Conservation (phyloP, 768 basidiomycete genomes). For the Suillus occidentalis region DNA sequence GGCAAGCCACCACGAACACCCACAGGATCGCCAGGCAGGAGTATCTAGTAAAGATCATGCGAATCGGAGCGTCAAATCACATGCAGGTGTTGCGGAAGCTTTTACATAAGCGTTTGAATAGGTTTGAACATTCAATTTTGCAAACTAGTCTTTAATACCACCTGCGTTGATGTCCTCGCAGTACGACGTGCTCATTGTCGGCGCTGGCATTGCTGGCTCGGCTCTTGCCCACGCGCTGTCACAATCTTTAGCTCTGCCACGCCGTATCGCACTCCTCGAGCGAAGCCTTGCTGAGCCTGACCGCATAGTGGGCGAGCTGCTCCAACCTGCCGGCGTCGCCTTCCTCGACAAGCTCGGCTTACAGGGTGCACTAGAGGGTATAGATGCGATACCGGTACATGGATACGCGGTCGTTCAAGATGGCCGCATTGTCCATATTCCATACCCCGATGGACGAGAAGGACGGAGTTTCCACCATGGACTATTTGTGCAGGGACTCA, state of each 20-base stretch:
- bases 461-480: constrained; percentile 96
- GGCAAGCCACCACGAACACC: not conserved
- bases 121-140: not conserved
- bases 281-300: constrained; percentile 91
- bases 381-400: constrained; percentile 78
- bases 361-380: constrained; percentile 73
- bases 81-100: not conserved
- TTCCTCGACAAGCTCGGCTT: constrained; percentile 80
- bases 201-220: constrained; percentile 88
- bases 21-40: not conserved
- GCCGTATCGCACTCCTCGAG: constrained; percentile 82
- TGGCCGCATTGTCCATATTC: constrained; percentile 78
- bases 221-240: constrained; percentile 87
- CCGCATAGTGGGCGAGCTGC: constrained; percentile 94
- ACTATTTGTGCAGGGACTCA: constrained; percentile 76
- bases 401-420: constrained; percentile 80
- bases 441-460: constrained; percentile 72
- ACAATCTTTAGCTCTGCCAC: constrained; percentile 40
- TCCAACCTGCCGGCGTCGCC: constrained; percentile 89
- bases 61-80: not conserved
- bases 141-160: not conserved
- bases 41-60: not conserved
- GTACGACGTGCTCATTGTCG: constrained; percentile 87
- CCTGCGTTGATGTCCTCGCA: constrained; percentile 11
- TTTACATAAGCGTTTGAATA: not conserved